A percentile compares a stretch with the other conserved stretches of the same genome.
Evolutionary conservation across 2,329 filamentous ascomycete genomes (phyloP).

Genomic region (Lachnellula arida): DNA sequence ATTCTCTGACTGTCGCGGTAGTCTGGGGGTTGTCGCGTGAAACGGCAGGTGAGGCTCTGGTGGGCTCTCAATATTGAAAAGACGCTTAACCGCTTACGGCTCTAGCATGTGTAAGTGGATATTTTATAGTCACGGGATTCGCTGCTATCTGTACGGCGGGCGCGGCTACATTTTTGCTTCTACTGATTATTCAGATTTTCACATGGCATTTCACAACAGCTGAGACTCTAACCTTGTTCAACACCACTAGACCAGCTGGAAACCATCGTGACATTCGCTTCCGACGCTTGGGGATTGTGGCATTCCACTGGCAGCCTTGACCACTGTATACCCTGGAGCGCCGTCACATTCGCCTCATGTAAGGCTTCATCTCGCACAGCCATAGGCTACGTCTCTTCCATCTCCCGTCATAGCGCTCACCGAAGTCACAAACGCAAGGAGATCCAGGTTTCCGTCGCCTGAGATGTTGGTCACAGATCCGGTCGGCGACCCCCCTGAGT

Average conservation of each 20-base stretch:
- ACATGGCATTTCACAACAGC: not conserved
- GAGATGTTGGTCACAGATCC: constrained; percentile 7
- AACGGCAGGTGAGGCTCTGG: no score
- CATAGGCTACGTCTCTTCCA: constrained; percentile 11
- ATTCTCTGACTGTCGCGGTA: not conserved
- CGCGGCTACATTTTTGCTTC: no score
- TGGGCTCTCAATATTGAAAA: not conserved
- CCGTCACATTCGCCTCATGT: constrained; percentile 2
- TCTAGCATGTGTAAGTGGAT: not conserved
- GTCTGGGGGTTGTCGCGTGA: no score
- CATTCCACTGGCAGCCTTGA: not conserved
- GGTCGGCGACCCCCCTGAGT: not conserved
- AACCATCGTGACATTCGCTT: not conserved
- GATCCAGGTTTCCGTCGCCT: constrained; percentile 13
- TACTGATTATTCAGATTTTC: no score
- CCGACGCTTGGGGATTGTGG: no score
- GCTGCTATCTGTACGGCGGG: not conserved
- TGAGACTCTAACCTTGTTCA: not conserved
- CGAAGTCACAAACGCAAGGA: constrained; percentile 11
- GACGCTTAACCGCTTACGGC: not conserved
- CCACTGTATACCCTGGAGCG: not conserved
- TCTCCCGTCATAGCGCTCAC: not conserved
- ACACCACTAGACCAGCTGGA: no score
- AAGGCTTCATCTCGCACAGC: constrained; percentile 1
- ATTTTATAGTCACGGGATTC: not conserved